Evolutionary conservation across 148 eudicot species (phyloP).

Genomic region (Rhododendron kiyosumense): DNA sequence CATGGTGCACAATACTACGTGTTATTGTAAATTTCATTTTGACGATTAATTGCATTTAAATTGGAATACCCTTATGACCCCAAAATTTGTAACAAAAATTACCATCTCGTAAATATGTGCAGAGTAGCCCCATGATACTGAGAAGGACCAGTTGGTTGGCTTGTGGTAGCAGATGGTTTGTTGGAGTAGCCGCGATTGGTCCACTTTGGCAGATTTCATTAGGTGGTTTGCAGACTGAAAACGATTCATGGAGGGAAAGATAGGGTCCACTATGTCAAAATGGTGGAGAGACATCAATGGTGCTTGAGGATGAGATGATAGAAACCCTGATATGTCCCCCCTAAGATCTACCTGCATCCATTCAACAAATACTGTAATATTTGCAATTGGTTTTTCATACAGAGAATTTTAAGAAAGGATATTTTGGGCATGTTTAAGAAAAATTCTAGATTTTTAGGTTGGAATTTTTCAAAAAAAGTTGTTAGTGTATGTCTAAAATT

Average conservation of each 20-base stretch:
- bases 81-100: neutral
- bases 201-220: constrained; percentile 36
- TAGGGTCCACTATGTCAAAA: constrained; percentile 34
- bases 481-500: too few species aligned
- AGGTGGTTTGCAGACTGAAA: constrained; percentile 33
- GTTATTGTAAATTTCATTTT: too few species aligned
- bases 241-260: constrained; percentile 47
- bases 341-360: constrained; percentile 14
- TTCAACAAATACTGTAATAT: neutral
- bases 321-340: constrained; percentile 21
- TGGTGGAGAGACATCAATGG: constrained; percentile 66
- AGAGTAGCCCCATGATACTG: constrained; percentile 51
- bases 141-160: constrained; percentile 36
- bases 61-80: neutral
- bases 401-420: too few species aligned
- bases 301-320: constrained; percentile 27
- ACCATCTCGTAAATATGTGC: constrained; percentile 19
- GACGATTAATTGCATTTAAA: neutral
- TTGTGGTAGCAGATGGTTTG: constrained; percentile 58
- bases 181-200: constrained; percentile 49
- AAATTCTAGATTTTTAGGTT: too few species aligned
- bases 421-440: too few species aligned
- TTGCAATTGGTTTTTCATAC: neutral
- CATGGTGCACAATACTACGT: too few species aligned
- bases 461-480: too few species aligned